These are phyloP conservation scores for peach (Prunus persica) DNA, from an alignment of 306 rosid species.

Conservation along the genomic window DNA sequence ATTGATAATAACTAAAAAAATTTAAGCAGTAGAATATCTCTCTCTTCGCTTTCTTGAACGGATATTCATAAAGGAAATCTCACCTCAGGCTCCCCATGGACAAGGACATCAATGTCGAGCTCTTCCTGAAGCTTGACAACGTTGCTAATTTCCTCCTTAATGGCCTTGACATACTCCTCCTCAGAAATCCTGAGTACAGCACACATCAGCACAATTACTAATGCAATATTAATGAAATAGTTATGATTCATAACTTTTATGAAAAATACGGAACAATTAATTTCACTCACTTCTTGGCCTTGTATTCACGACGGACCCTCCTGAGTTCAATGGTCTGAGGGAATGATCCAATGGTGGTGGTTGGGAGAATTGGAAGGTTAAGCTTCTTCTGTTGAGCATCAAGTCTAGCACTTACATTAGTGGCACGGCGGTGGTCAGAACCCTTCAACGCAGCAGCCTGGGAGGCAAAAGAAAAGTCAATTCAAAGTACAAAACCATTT, in stretches of 20 bases:
- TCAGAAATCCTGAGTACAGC: conserved; percentile 62
- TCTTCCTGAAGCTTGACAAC: conserved; percentile 87
- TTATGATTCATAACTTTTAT: neutral
- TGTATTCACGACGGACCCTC: conserved; percentile 91
- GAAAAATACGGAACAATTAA: conserved; percentile 4
- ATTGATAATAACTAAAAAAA: too few relatives aligned
- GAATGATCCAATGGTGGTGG: conserved; percentile 94
- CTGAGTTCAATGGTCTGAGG: conserved; percentile 86
- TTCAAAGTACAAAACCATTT: conserved; percentile 9
- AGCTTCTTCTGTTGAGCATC: conserved; percentile 94
- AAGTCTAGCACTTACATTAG: conserved; percentile 80
- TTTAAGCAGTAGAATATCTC: neutral
- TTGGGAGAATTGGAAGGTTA: conserved; percentile 92
- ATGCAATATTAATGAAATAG: neutral
- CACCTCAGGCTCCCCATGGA: conserved; percentile 97
- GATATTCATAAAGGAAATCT: conserved; percentile 18
- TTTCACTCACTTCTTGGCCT: conserved; percentile 74
- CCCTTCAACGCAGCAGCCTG: conserved; percentile 94
- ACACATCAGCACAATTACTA: neutral
- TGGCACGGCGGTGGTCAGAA: conserved; percentile 84
- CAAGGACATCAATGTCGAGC: conserved; percentile 91
- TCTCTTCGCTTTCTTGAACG: neutral
- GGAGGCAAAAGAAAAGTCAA: conserved; percentile 11
- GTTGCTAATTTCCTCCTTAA: conserved; percentile 66
- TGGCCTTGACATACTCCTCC: conserved; percentile 70